These are phyloP conservation scores for Astrothelium subdiscretum DNA, from an alignment of 495 filamentous ascomycete genomes.

Conservation along the genomic window DNA sequence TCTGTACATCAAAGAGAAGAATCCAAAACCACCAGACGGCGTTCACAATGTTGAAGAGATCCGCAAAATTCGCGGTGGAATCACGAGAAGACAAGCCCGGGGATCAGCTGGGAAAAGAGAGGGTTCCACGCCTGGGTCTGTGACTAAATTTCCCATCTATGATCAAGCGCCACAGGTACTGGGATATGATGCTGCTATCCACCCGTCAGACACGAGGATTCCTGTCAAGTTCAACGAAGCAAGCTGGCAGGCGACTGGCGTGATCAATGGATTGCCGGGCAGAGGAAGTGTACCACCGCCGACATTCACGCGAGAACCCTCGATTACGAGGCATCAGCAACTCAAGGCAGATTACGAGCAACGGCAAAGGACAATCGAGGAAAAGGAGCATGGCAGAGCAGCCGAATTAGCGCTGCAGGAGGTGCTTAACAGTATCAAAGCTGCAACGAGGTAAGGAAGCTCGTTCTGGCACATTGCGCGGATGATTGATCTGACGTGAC, in stretches of 20 bases:
- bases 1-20: constrained; percentile 78
- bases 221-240: constrained; percentile 39
- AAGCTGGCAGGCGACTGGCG: constrained; percentile 69
- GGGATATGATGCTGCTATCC: background rate
- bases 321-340: constrained; percentile 30
- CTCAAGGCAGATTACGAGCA: constrained; percentile 47
- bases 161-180: background rate
- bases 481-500: background rate
- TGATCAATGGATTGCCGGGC: constrained; percentile 64
- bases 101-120: constrained; percentile 29
- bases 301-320: constrained; percentile 28
- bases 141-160: background rate
- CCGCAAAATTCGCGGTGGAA: constrained; percentile 61
- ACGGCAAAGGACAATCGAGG: constrained; percentile 46
- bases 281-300: constrained; percentile 31
- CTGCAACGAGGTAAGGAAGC: constrained; percentile 50
- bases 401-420: constrained; percentile 78
- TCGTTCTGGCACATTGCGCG: background rate
- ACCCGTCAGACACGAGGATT: background rate
- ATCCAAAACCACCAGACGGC: constrained; percentile 71
- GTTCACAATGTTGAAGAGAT: constrained; percentile 83
- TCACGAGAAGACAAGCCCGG: constrained; percentile 70
- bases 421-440: constrained; percentile 62
- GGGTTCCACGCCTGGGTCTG: constrained; percentile 2
- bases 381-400: constrained; percentile 56